These are phyloP conservation scores for Allium sativum DNA, from an alignment of 106 monocot genomes.

Conservation along the genomic window DNA sequence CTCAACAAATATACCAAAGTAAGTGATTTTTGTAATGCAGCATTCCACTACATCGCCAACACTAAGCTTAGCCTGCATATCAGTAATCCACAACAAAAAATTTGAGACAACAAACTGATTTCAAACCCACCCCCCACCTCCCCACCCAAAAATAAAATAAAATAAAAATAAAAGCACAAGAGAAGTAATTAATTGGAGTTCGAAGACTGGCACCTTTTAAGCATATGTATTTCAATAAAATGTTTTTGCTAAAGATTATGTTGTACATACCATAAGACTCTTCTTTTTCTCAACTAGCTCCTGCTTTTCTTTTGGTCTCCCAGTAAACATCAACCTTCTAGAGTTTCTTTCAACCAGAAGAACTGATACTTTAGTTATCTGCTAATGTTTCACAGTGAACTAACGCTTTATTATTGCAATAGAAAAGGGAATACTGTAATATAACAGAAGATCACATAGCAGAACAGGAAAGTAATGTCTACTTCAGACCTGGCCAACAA, in stretches of 20 bases:
- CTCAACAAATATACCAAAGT: conserved; percentile 96
- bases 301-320: conserved; percentile 71
- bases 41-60: conserved; percentile 89
- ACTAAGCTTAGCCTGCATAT: conserved; percentile 60
- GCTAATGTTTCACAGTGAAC: conserved; percentile 8
- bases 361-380: conserved; percentile 61
- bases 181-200: too few species aligned
- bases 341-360: conserved; percentile 54
- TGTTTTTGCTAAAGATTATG: conserved; percentile 1
- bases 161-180: too few species aligned
- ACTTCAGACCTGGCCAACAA: conserved; percentile 81
- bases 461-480: neutral
- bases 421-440: neutral
- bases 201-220: neutral
- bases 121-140: too few species aligned
- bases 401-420: too few species aligned
- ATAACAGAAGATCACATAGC: too few species aligned
- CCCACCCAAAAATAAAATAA: too few species aligned
- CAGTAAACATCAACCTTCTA: conserved; percentile 69
- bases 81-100: too few species aligned
- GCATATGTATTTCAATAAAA: neutral
- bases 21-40: conserved; percentile 61
- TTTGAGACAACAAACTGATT: too few species aligned
- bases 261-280: conserved; percentile 59
- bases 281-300: conserved; percentile 75